A percentile compares a stretch with the other conserved stretches of the same genome.
phyloP scores from a whole-genome alignment of 805 yeast genomes.

The Nakazawaea laoshanensis region DNA sequence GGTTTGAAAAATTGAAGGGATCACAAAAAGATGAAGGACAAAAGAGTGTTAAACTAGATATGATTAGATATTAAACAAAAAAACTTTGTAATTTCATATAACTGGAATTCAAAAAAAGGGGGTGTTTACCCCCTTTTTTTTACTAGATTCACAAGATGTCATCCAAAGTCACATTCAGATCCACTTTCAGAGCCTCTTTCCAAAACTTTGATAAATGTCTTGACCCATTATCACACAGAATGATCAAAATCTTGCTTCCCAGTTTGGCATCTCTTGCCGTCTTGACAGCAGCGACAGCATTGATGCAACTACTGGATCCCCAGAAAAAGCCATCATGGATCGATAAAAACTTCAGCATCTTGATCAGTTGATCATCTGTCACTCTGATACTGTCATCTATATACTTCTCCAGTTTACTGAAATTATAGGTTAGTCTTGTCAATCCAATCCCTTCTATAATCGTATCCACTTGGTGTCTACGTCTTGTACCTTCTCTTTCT shows the following conservation, averaged over 20 bases:
- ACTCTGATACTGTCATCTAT: constrained; percentile 80
- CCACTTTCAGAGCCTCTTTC: constrained; percentile 51
- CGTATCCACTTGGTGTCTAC: constrained; percentile 96
- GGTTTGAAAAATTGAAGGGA: no score
- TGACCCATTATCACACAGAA: constrained; percentile 89
- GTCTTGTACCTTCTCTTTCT: constrained; percentile 87
- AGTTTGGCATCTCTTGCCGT: constrained; percentile 40
- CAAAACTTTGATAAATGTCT: constrained; percentile 90
- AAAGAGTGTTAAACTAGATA: no score
- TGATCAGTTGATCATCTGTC: constrained; percentile 69
- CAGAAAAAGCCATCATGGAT: constrained; percentile 83
- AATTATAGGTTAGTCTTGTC: constrained; percentile 79
- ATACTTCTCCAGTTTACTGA: constrained; percentile 55
- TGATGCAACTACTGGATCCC: constrained; percentile 91
- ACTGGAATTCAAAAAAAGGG: no score
- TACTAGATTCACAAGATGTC: neutral
- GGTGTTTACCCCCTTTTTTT: neutral
- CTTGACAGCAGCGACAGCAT: constrained; percentile 81
- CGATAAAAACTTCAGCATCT: constrained; percentile 81
- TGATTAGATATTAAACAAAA: no score
- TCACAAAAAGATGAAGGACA: no score
- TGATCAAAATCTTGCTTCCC: constrained; percentile 67
- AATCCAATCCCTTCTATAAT: constrained; percentile 90
- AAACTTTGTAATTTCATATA: no score
- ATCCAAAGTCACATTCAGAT: constrained; percentile 22